phyloP scores from a whole-genome alignment of 2,329 filamentous ascomycete genomes.

The Calonectria fujianensis region DNA sequence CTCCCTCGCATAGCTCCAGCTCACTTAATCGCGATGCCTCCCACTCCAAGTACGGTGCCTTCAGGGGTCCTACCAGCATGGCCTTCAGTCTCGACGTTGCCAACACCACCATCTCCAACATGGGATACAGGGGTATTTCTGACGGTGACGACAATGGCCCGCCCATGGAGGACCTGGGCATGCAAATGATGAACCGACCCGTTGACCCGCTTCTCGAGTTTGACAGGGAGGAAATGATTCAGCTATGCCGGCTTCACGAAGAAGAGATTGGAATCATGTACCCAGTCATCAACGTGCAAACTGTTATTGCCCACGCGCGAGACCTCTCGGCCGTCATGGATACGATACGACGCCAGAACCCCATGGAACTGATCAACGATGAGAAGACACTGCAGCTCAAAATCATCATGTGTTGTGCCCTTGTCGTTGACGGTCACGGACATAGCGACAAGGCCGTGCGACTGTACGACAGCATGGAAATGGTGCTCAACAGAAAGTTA shows the following conservation, averaged over 20 bases:
- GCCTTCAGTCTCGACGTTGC: constrained; percentile 91
- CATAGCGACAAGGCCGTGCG: constrained; percentile 83
- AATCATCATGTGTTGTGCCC: constrained; percentile 85
- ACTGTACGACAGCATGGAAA: constrained; percentile 85
- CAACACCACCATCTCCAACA: constrained; percentile 89
- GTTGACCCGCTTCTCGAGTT: constrained; percentile 88
- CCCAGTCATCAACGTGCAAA: constrained; percentile 85
- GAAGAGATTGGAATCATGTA: constrained; percentile 97
- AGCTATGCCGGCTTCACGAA: constrained; percentile 86
- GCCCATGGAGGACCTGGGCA: constrained; percentile 47
- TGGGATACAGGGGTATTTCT: constrained; percentile 84
- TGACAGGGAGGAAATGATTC: constrained; percentile 85
- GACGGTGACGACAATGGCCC: constrained; percentile 77
- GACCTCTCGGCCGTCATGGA: constrained; percentile 84
- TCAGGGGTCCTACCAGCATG: constrained; percentile 89
- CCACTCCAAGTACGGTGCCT: constrained; percentile 77
- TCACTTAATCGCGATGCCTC: constrained; percentile 64
- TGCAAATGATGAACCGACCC: constrained; percentile 60
- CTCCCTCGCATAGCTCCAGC: constrained; percentile 65
- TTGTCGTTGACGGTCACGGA: constrained; percentile 86
- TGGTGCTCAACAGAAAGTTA: constrained; percentile 79
- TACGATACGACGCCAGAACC: constrained; percentile 60
- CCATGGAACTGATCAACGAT: constrained; percentile 65
- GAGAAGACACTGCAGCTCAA: constrained; percentile 83
- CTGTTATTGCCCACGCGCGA: constrained; percentile 81